Conservation (phyloP, 768 basidiomycete genomes). For the Kwoniella dendrophila region DNA sequence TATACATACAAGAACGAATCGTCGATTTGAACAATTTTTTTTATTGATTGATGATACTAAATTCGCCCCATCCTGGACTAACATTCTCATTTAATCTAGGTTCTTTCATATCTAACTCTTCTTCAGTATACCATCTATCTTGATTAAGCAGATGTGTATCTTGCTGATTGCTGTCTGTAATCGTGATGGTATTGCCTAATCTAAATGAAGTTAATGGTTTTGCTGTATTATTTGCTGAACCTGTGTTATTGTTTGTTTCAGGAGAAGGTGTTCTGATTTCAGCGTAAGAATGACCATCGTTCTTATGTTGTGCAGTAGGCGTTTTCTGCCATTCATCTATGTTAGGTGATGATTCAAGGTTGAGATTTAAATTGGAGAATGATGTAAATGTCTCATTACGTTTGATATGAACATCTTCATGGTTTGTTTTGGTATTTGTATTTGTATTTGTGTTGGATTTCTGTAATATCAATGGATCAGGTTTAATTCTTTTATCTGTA, state of each 20-base stretch:
- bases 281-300: no score
- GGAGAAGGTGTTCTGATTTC: no score
- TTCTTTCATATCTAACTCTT: conserved; percentile 1
- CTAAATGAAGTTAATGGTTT: neutral
- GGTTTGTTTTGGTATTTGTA: neutral
- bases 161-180: no score
- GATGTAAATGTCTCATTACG: no score
- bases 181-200: neutral
- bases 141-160: neutral
- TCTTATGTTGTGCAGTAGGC: neutral
- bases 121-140: conserved; percentile 6
- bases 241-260: neutral
- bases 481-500: neutral
- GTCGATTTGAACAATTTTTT: no score
- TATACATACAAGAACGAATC: no score
- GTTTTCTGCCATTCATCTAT: neutral
- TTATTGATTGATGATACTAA: neutral
- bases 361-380: neutral
- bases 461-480: neutral
- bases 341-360: neutral
- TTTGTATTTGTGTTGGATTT: neutral
- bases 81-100: neutral
- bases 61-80: conserved; percentile 8
- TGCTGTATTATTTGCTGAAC: neutral
- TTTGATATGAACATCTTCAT: no score